Conservation (phyloP, 768 basidiomycete species). For the Leccinellum luteum region DNA sequence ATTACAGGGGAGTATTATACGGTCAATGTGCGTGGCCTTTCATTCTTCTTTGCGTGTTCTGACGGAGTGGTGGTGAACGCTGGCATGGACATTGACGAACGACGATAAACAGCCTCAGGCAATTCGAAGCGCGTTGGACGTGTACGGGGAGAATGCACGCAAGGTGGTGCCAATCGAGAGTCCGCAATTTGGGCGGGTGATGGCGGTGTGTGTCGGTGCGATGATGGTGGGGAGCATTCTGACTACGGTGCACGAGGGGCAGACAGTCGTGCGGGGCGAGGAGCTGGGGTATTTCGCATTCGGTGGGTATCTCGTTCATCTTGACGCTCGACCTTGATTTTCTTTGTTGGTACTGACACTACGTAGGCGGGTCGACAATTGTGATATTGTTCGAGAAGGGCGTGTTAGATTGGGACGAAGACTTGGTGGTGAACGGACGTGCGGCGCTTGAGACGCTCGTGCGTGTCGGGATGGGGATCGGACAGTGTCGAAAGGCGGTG, state of each 20-base stretch:
- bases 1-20: constrained; percentile 95
- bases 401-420: constrained; percentile 86
- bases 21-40: constrained; percentile 69
- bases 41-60: neutral
- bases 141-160: constrained; percentile 92
- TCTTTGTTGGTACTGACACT: neutral
- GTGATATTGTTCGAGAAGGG: constrained; percentile 89
- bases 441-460: constrained; percentile 90
- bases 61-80: neutral
- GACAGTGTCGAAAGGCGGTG: constrained; percentile 34
- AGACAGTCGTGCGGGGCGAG: constrained; percentile 76
- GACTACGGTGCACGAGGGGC: constrained; percentile 84
- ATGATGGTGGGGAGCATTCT: constrained; percentile 95
- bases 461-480: constrained; percentile 84
- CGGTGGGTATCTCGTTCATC: constrained; percentile 46
- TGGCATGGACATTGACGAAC: neutral
- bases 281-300: constrained; percentile 96
- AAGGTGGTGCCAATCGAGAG: constrained; percentile 93
- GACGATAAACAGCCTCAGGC: constrained; percentile 71
- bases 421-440: constrained; percentile 77
- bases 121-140: constrained; percentile 83
- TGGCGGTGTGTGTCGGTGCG: constrained; percentile 89
- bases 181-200: constrained; percentile 85
- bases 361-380: constrained; percentile 83
- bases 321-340: neutral